Evolutionary conservation across 192 early-diverging fungal genomes (phyloP).

Genomic region (Coemansia nantahalensis): DNA sequence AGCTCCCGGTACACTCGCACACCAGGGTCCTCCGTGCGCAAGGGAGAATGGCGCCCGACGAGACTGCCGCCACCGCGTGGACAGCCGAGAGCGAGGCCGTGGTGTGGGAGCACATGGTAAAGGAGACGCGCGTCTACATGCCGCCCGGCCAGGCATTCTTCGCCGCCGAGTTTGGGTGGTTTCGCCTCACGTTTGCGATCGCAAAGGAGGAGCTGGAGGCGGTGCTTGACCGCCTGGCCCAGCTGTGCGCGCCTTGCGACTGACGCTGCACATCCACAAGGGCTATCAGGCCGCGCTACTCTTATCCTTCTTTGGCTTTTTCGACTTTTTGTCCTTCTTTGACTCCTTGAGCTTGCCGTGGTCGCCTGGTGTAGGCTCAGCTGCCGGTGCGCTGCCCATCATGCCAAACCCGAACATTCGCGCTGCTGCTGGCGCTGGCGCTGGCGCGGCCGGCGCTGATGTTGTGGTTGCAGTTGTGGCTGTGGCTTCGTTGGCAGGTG

Average conservation of each 20-base stretch:
- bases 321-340: constrained; percentile 3
- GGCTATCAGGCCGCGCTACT: background rate
- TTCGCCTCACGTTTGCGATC: constrained; percentile 64
- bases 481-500: background rate
- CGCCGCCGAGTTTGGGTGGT: constrained; percentile 58
- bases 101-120: constrained; percentile 50
- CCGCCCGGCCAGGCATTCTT: constrained; percentile 67
- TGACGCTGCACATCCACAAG: background rate
- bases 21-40: constrained; percentile 47
- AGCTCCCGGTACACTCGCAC: constrained; percentile 20
- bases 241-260: background rate
- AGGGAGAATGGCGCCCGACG: constrained; percentile 4
- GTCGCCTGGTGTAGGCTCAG: constrained; percentile 9
- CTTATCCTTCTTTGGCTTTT: background rate
- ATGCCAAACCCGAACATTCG: constrained; percentile 32
- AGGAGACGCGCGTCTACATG: constrained; percentile 63
- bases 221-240: constrained; percentile 52
- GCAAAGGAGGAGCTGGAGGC: constrained; percentile 44
- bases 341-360: constrained; percentile 1
- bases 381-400: constrained; percentile 4
- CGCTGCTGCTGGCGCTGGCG: background rate
- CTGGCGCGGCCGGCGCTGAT: too few species aligned
- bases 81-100: constrained; percentile 51
- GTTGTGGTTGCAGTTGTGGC: background rate
- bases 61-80: constrained; percentile 14